A percentile compares a stretch with the other conserved stretches of the same genome.
Evolutionary conservation across 176 grass and related monocot genomes (phyloP).

Genomic region (Oryza officinalis): DNA sequence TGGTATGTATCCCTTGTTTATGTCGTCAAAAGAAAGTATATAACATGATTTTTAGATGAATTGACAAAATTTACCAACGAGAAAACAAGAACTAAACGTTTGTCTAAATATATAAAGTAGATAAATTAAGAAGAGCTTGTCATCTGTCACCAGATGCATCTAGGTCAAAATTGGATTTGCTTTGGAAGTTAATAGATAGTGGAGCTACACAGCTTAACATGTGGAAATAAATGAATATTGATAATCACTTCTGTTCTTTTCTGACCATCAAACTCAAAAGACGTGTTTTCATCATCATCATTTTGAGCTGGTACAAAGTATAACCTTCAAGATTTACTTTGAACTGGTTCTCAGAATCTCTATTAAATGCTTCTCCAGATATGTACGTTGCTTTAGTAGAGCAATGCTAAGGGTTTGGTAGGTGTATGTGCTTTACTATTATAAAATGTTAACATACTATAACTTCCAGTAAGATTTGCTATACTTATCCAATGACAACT

Average conservation of each 20-base stretch:
- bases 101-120: background rate
- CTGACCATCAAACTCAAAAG: background rate
- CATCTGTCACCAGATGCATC: background rate
- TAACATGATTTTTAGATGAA: background rate
- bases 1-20: background rate
- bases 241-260: conserved; percentile 10
- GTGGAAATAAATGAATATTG: background rate
- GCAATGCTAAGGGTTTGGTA: background rate
- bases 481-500: background rate
- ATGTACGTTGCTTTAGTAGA: background rate
- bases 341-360: no score
- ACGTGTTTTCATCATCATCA: background rate
- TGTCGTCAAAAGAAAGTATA: background rate
- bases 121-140: background rate
- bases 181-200: conserved; percentile 2
- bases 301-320: background rate
- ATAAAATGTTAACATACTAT: background rate
- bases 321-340: background rate
- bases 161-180: background rate
- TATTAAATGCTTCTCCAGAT: background rate
- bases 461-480: background rate
- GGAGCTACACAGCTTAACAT: background rate
- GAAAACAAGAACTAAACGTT: background rate
- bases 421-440: background rate
- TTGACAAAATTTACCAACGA: background rate